phyloP scores from a whole-genome alignment of 495 filamentous ascomycete species.

The Lophiotrema nucula region DNA sequence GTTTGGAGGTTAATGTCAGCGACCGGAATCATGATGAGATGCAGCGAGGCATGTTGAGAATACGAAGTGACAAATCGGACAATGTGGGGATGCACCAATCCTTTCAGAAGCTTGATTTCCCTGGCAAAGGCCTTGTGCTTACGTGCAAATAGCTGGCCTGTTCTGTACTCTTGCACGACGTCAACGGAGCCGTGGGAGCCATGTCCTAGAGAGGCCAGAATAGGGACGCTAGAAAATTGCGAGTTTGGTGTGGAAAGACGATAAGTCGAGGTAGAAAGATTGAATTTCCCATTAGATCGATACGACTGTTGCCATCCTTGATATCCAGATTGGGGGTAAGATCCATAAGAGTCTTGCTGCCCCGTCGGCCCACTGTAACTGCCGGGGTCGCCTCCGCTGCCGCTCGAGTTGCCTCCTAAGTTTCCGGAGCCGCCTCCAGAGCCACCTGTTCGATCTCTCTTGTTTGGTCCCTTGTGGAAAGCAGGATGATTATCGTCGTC shows the following conservation, averaged over 20 bases:
- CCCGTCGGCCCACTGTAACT: no score
- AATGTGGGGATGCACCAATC: conserved; percentile 24
- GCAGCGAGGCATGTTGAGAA: conserved; percentile 8
- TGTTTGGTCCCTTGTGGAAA: neutral
- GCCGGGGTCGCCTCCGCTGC: neutral
- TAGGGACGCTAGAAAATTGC: no score
- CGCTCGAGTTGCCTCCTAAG: neutral
- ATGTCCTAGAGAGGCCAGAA: conserved; percentile 16
- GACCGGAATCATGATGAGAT: conserved; percentile 24
- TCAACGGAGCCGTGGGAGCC: conserved; percentile 26
- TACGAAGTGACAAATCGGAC: conserved; percentile 20
- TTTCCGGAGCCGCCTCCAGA: conserved; percentile 12
- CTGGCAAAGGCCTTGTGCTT: conserved; percentile 6
- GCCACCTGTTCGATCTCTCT: conserved; percentile 1
- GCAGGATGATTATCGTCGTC: conserved; percentile 4
- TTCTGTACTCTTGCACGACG: conserved; percentile 10
- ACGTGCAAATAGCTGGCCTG: conserved; percentile 16
- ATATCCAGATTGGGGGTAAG: no score
- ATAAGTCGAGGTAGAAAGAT: no score
- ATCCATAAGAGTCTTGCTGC: no score
- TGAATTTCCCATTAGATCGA: no score
- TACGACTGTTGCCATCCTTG: no score
- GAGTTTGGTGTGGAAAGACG: no score
- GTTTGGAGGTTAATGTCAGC: conserved; percentile 18
- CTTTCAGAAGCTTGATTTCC: conserved; percentile 21